phyloP scores from a whole-genome alignment of 2,329 filamentous ascomycete genomes.

The Trichoderma sp. region DNA sequence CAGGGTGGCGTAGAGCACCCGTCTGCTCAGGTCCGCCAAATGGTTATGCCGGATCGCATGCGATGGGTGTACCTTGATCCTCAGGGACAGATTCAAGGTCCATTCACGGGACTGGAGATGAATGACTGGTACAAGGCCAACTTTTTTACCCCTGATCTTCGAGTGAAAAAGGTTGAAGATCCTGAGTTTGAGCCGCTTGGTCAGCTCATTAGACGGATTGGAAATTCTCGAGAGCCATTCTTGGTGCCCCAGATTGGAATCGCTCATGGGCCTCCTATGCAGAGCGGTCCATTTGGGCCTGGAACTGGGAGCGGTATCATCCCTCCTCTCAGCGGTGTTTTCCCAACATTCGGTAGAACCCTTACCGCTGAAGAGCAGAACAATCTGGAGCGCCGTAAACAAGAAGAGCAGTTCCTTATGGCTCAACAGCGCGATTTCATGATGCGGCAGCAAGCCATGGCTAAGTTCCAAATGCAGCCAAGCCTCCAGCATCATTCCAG shows the following conservation, averaged over 20 bases:
- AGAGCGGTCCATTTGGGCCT: constrained; percentile 53
- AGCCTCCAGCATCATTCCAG: constrained; percentile 89
- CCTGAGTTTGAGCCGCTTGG: constrained; percentile 92
- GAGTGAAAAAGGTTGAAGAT: constrained; percentile 95
- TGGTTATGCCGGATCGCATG: constrained; percentile 99
- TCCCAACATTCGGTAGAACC: constrained; percentile 95
- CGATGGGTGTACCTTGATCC: constrained; percentile 98
- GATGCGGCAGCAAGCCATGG: constrained; percentile 79
- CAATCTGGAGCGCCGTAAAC: constrained; percentile 91
- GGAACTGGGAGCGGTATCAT: constrained; percentile 65
- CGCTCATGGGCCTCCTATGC: constrained; percentile 75
- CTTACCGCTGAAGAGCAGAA: constrained; percentile 98
- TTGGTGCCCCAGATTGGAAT: constrained; percentile 96
- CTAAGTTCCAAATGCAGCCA: constrained; percentile 66
- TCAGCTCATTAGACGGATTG: constrained; percentile 91
- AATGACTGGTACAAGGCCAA: constrained; percentile 99
- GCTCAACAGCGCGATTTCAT: constrained; percentile 93
- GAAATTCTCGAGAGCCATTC: constrained; percentile 96
- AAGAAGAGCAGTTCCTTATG: constrained; percentile 97
- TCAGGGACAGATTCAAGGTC: constrained; percentile 87
- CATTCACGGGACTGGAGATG: constrained; percentile 97
- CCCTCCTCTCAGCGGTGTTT: constrained; percentile 89
- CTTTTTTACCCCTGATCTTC: constrained; percentile 92
- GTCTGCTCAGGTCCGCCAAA: constrained; percentile 76
- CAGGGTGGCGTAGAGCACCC: constrained; percentile 52